Conservation (phyloP, 108 stramenopile genomes). For the Pseudonitzschia delicatissima region DNA sequence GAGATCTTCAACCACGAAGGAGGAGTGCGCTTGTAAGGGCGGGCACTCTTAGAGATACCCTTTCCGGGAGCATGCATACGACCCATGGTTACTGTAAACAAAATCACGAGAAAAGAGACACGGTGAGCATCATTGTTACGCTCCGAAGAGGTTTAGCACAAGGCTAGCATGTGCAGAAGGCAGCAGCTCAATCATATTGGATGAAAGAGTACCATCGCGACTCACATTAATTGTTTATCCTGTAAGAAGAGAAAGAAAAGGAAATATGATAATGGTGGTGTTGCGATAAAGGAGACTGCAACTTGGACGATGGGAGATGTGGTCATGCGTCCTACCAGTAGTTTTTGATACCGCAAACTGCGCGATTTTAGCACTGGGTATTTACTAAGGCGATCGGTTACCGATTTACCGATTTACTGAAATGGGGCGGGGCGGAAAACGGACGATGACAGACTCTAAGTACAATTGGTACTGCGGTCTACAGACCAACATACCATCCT, state of each 20-base stretch:
- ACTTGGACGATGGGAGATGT: too few species aligned
- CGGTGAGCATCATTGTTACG: not conserved
- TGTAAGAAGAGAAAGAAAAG: constrained; percentile 8
- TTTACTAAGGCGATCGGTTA: not conserved
- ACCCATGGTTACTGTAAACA: constrained; percentile 71
- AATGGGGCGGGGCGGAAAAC: not conserved
- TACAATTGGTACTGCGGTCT: not conserved
- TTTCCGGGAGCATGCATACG: constrained; percentile 98
- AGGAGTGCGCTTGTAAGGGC: constrained; percentile 99
- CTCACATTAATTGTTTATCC: constrained; percentile 63
- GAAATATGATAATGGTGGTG: constrained; percentile 3
- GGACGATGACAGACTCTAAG: not conserved
- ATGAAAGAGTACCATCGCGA: constrained; percentile 61
- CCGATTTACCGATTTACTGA: constrained; percentile 19
- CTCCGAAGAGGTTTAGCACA: not conserved
- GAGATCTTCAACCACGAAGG: constrained; percentile 97
- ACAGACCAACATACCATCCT: not conserved
- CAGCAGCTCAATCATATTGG: constrained; percentile 54
- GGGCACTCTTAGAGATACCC: constrained; percentile 99
- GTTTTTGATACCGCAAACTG: too few species aligned
- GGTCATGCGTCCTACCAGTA: too few species aligned
- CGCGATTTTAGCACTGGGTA: not conserved
- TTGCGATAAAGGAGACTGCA: too few species aligned
- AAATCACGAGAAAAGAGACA: constrained; percentile 7
- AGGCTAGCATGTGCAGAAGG: constrained; percentile 63